A percentile compares a stretch with the other conserved stretches of the same genome.
Conservation (phyloP, 2,329 filamentous ascomycete species). For the Phaeosphaeriaceae sp. region DNA sequence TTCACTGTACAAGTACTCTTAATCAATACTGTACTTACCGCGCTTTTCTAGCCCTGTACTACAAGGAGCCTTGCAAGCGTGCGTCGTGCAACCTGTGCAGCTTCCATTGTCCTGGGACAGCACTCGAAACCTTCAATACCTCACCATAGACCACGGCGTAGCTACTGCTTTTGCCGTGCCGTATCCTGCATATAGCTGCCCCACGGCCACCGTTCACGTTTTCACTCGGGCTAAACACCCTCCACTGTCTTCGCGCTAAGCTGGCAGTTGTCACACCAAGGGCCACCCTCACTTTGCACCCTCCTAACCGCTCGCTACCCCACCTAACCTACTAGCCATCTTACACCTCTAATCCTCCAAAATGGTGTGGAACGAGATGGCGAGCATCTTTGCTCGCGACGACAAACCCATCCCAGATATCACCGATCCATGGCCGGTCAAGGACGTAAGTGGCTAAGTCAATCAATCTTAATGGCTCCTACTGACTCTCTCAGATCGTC, state of each 20-base stretch:
- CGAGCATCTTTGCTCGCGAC: constrained; percentile 36
- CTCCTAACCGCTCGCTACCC: constrained; percentile 14
- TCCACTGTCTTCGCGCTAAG: constrained; percentile 8
- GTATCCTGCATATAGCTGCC: constrained; percentile 14
- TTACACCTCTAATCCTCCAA: constrained; percentile 22
- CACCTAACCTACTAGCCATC: constrained; percentile 22
- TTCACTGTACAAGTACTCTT: constrained; percentile 15
- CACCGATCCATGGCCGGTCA: constrained; percentile 47
- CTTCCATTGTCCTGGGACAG: constrained; percentile 27
- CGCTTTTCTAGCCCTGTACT: constrained; percentile 41
- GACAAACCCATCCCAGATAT: constrained; percentile 39
- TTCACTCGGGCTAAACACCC: constrained; percentile 9
- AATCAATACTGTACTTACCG: constrained; percentile 18
- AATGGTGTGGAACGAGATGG: constrained; percentile 31
- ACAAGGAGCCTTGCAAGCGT: constrained; percentile 33
- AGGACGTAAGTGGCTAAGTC: constrained; percentile 45
- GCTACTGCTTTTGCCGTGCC: constrained; percentile 18
- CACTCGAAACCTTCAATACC: constrained; percentile 15
- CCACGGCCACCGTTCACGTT: constrained; percentile 9
- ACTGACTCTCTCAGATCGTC: constrained; percentile 67
- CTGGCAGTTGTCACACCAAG: constrained; percentile 9
- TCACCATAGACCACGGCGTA: constrained; percentile 7
- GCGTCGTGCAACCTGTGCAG: constrained; percentile 35
- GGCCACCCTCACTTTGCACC: constrained; percentile 14
- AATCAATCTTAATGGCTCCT: not conserved